Percentiles rank a stretch among this genome's conserved stretches.
Evolutionary conservation across 768 basidiomycete genomes (phyloP).

Genomic region (Paxillus rubicundulus): DNA sequence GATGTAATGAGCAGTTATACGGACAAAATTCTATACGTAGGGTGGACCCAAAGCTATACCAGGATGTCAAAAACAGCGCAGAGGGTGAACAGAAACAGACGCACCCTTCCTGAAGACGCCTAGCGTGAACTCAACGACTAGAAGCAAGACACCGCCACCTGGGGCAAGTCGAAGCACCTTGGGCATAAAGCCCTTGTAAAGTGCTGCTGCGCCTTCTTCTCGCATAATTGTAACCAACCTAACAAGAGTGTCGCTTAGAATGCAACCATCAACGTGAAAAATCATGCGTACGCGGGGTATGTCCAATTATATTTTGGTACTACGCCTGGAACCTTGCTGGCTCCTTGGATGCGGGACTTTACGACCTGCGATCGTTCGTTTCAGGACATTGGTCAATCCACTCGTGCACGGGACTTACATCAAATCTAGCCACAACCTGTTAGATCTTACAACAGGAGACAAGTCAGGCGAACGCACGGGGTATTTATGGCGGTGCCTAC

Average conservation of each 20-base stretch:
- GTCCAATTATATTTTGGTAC: slow-evolving; percentile 92
- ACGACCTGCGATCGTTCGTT: slow-evolving; percentile 60
- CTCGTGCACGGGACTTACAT: slow-evolving; percentile 33
- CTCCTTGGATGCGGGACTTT: slow-evolving; percentile 92
- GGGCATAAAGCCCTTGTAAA: slow-evolving; percentile 95
- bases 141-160: slow-evolving; percentile 88
- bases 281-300: slow-evolving; percentile 64
- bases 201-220: slow-evolving; percentile 81
- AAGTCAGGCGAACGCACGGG: slow-evolving; percentile 50
- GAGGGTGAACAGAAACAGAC: neutral
- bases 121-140: slow-evolving; percentile 90
- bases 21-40: slow-evolving; percentile 22
- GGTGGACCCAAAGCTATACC: slow-evolving; percentile 31
- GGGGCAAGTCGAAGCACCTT: slow-evolving; percentile 95
- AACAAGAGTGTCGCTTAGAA: neutral
- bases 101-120: slow-evolving; percentile 71
- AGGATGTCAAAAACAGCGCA: slow-evolving; percentile 1
- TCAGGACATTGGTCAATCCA: neutral
- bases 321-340: slow-evolving; percentile 62
- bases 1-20: neutral
- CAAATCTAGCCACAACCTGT: slow-evolving; percentile 37
- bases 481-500: slow-evolving; percentile 91
- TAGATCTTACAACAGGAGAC: slow-evolving; percentile 5
- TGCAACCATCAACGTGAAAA: neutral
- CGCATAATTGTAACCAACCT: slow-evolving; percentile 73